Percentiles rank a stretch among this genome's conserved stretches.
These are phyloP conservation scores for Blechomonas ayalai DNA, from an alignment of 208 protist genomes.

Conservation along the genomic window DNA sequence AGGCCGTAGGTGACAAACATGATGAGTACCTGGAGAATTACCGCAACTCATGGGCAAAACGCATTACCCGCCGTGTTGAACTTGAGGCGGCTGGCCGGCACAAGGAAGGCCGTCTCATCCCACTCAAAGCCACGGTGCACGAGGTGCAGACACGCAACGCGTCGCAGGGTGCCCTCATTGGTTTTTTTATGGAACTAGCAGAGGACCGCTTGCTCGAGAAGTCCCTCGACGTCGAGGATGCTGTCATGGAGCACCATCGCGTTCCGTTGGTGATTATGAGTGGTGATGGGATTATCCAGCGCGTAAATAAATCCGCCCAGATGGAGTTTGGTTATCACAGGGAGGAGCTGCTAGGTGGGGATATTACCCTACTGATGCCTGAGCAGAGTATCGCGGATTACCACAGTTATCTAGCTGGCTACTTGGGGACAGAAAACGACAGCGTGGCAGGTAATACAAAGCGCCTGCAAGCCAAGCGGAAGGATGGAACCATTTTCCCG, in stretches of 20 bases:
- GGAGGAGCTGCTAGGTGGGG: constrained; percentile 15
- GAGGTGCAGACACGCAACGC: constrained; percentile 6
- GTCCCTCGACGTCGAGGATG: constrained; percentile 3
- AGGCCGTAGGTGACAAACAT: constrained; percentile 9
- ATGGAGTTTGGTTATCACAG: constrained; percentile 15
- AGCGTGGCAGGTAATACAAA: background rate
- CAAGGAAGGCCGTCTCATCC: constrained; percentile 11
- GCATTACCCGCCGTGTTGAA: background rate
- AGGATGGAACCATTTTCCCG: constrained; percentile 8
- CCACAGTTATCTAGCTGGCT: constrained; percentile 12
- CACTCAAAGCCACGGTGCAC: background rate
- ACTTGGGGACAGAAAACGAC: background rate
- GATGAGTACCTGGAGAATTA: constrained; percentile 15
- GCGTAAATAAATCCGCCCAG: constrained; percentile 11
- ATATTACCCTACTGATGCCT: constrained; percentile 13
- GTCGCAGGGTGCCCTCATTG: constrained; percentile 1
- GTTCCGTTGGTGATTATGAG: constrained; percentile 14
- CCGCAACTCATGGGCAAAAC: constrained; percentile 6
- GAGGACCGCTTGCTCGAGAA: background rate
- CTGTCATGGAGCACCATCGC: background rate
- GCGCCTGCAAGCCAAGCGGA: background rate
- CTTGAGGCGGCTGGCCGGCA: background rate
- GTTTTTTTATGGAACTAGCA: constrained; percentile 4
- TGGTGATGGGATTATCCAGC: constrained; percentile 7
- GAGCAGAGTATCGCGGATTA: constrained; percentile 7